Base-by-base conservation (phyloP, 2,329 filamentous ascomycete species). In the Clonostachys byssicola region DNA sequence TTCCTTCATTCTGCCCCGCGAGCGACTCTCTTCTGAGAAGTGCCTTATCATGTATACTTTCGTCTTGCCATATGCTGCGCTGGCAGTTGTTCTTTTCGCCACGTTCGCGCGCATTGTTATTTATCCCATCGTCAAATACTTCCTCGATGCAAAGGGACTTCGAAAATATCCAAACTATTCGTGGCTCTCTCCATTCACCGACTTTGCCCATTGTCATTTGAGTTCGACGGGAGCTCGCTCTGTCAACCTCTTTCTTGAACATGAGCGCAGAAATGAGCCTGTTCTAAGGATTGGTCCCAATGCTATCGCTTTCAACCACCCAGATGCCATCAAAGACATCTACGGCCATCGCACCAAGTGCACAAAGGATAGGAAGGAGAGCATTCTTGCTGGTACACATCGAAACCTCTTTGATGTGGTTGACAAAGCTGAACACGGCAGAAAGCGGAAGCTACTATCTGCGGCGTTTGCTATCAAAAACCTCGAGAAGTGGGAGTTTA, bases 321-420 rank as follows among this genome's bases (percentile, higher is more conserved):
- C 64, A 12, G 54, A 58, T 16, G 72, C 71, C 18, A 72, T 74
- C 53, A 74, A 74, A 52, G 70, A 74, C 34, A 75, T 75, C 42
- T 75, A 75, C 47, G 72, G 72, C 5, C 42, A 40, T 38, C 34
- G 33, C 6, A 44, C 46, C 9, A 16, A 39, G 9, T 47, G 46
- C 42, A 20, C 13, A 17, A 47, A 47, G 20, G 36, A 40, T 20
- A 16, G 16, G 13, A 44, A 23, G 3, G 41, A 47, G 12, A 33
- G 10, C 8, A 20, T n/a, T 30, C 17, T 33, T 2, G 42, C 20
- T 14, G 42, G 17, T 10, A 14, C 42, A 10, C 42, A 43, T 30
- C 12, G 13, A 7, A 12, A 33, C 10, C 42, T 43, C 3, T n/a
- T 33, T 4, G 42, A 43, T 6, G 42, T 43, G 6, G 42, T 43